phyloP scores from a whole-genome alignment of 495 filamentous ascomycete species.

The Xylaria acuta region DNA sequence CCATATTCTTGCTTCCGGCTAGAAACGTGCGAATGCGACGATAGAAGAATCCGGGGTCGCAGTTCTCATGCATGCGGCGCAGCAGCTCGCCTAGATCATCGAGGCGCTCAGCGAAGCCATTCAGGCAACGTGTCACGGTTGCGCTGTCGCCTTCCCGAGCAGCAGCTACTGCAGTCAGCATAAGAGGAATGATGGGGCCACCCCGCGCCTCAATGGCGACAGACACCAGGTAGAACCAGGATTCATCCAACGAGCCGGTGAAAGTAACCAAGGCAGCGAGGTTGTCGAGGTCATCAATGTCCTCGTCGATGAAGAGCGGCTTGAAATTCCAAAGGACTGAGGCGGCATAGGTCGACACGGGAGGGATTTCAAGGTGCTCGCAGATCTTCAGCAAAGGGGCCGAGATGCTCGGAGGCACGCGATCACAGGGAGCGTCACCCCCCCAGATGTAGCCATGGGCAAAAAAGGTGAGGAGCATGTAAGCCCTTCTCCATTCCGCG shows the following conservation, averaged over 20 bases:
- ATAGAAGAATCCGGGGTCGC: constrained; percentile 93
- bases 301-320: constrained; percentile 80
- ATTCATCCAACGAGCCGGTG: constrained; percentile 95
- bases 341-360: constrained; percentile 93
- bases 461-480: constrained; percentile 85
- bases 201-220: constrained; percentile 95
- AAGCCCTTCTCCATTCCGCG: constrained; percentile 91
- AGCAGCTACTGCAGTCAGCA: constrained; percentile 85
- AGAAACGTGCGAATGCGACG: constrained; percentile 92
- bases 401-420: constrained; percentile 82
- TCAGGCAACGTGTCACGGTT: constrained; percentile 76
- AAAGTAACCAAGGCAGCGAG: constrained; percentile 85
- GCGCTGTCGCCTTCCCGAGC: constrained; percentile 72
- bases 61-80: constrained; percentile 87
- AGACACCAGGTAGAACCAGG: constrained; percentile 97
- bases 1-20: constrained; percentile 97
- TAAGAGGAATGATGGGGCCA: constrained; percentile 83
- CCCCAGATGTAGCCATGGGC: constrained; percentile 96
- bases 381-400: constrained; percentile 82
- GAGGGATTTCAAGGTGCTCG: constrained; percentile 81
- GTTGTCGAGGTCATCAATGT: constrained; percentile 81
- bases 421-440: constrained; percentile 80
- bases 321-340: constrained; percentile 96
- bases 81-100: constrained; percentile 81
- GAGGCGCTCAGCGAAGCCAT: constrained; percentile 80